A percentile compares a stretch with the other conserved stretches of the same genome.
Conservation (phyloP, 805 yeast genomes). For the Candida schatavii region DNA sequence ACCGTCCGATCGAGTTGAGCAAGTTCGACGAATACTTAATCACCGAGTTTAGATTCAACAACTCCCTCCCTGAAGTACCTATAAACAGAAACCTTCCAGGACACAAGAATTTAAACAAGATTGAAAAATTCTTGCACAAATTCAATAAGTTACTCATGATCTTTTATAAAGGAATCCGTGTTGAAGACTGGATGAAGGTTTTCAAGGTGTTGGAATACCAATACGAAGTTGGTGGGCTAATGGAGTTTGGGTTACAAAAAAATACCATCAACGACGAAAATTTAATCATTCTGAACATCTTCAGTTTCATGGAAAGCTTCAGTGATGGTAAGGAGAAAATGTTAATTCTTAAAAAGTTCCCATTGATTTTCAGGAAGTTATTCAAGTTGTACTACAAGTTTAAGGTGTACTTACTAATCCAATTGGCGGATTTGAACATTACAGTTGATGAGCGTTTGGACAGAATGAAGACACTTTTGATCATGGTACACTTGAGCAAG, state of each 20-base stretch:
- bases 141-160: conserved; percentile 61
- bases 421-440: conserved; percentile 63
- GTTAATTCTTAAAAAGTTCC: conserved; percentile 47
- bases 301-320: conserved; percentile 63
- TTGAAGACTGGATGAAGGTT: conserved; percentile 76
- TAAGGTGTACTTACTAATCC: conserved; percentile 58
- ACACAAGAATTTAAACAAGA: conserved; percentile 42
- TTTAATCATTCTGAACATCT: conserved; percentile 64
- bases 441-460: conserved; percentile 57
- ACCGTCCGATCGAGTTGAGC: conserved; percentile 52
- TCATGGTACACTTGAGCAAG: conserved; percentile 61
- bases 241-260: conserved; percentile 48
- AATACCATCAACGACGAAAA: conserved; percentile 47
- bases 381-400: conserved; percentile 67
- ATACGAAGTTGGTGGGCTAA: conserved; percentile 57
- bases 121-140: conserved; percentile 60
- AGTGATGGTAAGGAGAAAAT: conserved; percentile 43
- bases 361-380: conserved; percentile 64
- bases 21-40: conserved; percentile 36
- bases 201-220: conserved; percentile 73
- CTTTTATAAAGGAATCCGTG: conserved; percentile 53
- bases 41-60: conserved; percentile 41
- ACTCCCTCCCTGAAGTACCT: conserved; percentile 44
- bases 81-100: conserved; percentile 46
- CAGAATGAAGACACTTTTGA: conserved; percentile 66